A percentile compares a stretch with the other conserved stretches of the same genome.
phyloP scores from a whole-genome alignment of 202 grass and related monocot genomes.

The Cymbopogon flexuosus region DNA sequence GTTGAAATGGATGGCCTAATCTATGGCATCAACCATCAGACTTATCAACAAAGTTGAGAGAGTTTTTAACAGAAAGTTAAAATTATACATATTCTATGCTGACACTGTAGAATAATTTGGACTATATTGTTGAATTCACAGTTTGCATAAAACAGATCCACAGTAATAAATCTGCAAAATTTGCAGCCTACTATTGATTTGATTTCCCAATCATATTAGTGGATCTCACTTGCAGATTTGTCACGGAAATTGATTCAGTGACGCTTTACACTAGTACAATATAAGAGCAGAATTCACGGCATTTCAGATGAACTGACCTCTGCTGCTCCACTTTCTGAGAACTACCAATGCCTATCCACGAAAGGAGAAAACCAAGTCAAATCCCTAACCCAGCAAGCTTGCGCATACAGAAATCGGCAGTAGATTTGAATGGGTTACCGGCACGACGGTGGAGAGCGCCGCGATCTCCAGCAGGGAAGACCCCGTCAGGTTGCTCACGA shows the following conservation, averaged over 20 bases:
- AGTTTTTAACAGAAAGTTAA: background rate
- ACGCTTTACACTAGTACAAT: background rate
- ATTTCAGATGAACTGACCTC: slow-evolving; percentile 32
- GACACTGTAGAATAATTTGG: background rate
- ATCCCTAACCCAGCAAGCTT: background rate
- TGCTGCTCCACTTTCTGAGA: slow-evolving; percentile 67
- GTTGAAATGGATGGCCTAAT: background rate
- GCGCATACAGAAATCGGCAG: background rate
- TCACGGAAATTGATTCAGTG: background rate
- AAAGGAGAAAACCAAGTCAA: slow-evolving; percentile 5
- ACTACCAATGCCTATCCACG: slow-evolving; percentile 61
- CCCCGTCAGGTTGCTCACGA: slow-evolving; percentile 86
- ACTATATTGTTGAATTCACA: background rate
- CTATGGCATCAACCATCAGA: background rate
- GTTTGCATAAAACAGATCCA: background rate
- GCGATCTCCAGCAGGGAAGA: slow-evolving; percentile 73
- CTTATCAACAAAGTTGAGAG: background rate
- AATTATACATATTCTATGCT: too few species aligned
- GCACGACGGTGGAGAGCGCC: slow-evolving; percentile 64
- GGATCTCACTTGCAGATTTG: background rate
- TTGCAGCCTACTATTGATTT: background rate
- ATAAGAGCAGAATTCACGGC: slow-evolving; percentile 1
- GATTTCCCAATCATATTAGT: background rate
- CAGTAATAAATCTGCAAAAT: slow-evolving; percentile 4
- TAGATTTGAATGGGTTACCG: slow-evolving; percentile 38